A percentile compares a stretch with the other conserved stretches of the same genome.
These are phyloP conservation scores for Scortechinia acanthostroma DNA, from an alignment of 2,329 filamentous ascomycete species.

Conservation along the genomic window DNA sequence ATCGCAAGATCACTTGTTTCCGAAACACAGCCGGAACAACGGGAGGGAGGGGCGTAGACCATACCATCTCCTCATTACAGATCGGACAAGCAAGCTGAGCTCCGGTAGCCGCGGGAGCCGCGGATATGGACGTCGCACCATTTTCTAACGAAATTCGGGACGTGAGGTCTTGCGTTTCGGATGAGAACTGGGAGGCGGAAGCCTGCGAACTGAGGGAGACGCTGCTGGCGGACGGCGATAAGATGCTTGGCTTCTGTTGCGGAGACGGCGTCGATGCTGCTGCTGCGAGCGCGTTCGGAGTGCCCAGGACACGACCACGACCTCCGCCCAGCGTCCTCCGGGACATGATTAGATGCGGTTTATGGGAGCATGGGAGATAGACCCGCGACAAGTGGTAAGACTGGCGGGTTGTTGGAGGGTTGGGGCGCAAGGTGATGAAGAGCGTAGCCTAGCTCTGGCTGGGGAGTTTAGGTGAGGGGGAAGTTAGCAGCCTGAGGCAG, in stretches of 20 bases:
- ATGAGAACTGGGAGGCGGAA: conserved; percentile 51
- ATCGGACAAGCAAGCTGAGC: conserved; percentile 66
- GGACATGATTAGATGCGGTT: conserved; percentile 38
- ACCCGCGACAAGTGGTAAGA: too few relatives aligned
- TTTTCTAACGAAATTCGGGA: conserved; percentile 58
- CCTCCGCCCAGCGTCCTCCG: conserved; percentile 63
- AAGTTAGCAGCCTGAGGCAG: background rate
- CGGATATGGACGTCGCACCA: conserved; percentile 34
- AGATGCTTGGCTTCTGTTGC: conserved; percentile 17
- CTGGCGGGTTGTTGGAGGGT: background rate
- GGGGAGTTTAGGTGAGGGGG: too few relatives aligned
- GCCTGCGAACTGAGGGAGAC: conserved; percentile 58
- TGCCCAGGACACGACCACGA: conserved; percentile 63
- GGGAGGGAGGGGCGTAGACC: conserved; percentile 4
- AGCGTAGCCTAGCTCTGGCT: too few relatives aligned
- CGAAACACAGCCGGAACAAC: too few relatives aligned
- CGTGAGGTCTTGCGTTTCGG: conserved; percentile 53
- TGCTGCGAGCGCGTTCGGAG: conserved; percentile 51
- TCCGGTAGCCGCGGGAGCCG: conserved; percentile 37
- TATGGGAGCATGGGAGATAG: conserved; percentile 1
- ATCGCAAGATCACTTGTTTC: conserved; percentile 5
- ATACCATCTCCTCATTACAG: conserved; percentile 72
- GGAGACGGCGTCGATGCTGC: conserved; percentile 17
- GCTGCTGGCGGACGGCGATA: conserved; percentile 38
- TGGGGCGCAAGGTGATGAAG: background rate